A percentile compares a stretch with the other conserved stretches of the same genome.
Conservation (phyloP, 2,329 filamentous ascomycete species). For the Pseudogymnoascus sp. region DNA sequence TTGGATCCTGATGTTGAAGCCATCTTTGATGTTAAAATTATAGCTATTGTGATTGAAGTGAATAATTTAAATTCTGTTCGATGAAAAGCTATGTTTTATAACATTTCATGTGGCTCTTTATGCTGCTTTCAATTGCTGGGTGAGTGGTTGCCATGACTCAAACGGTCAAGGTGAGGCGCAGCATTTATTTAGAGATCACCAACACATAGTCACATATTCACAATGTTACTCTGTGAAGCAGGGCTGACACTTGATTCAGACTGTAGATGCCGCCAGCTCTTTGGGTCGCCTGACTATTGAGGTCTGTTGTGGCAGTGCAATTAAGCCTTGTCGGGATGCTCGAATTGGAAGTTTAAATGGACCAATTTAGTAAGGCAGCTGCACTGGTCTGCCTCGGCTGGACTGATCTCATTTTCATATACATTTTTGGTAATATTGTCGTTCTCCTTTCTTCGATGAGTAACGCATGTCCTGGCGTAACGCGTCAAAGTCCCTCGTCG, state of each 20-base stretch:
- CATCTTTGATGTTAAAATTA: background rate
- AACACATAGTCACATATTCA: background rate
- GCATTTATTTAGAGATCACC: background rate
- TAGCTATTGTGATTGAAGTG: background rate
- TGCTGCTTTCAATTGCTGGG: background rate
- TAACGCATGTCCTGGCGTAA: too few species aligned
- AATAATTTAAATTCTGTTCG: background rate
- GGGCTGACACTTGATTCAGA: background rate
- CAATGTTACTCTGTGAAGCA: background rate
- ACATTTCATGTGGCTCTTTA: background rate
- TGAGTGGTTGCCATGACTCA: background rate
- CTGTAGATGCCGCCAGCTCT: background rate
- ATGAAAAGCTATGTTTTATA: background rate
- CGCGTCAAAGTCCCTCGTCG: too few species aligned
- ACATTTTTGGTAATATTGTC: too few species aligned
- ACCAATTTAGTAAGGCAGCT: background rate
- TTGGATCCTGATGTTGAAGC: background rate
- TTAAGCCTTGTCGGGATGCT: background rate
- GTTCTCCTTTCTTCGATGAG: too few species aligned
- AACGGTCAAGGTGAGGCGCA: background rate
- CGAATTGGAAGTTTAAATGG: background rate
- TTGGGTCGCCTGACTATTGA: background rate
- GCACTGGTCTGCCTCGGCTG: background rate
- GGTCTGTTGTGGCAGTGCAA: background rate
- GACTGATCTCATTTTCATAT: too few species aligned